These are phyloP conservation scores for Rhizopus sp. DNA, from an alignment of 371 early-diverging fungal genomes.

Conservation along the genomic window DNA sequence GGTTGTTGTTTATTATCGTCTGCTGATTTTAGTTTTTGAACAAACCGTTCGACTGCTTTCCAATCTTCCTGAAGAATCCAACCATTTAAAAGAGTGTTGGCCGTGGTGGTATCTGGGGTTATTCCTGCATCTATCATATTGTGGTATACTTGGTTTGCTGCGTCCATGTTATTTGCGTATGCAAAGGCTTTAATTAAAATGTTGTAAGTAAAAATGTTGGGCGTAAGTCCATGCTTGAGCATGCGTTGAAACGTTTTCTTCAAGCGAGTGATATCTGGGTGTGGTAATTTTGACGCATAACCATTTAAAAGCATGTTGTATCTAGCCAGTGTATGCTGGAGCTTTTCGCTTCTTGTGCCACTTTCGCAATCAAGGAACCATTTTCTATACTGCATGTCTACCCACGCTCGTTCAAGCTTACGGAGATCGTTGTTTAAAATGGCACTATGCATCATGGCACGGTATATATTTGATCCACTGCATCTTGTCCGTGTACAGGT, in stretches of 20 bases:
- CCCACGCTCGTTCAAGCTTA: conserved; percentile 32
- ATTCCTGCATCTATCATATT: conserved; percentile 26
- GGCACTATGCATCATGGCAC: conserved; percentile 39
- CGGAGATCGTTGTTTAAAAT: conserved; percentile 28
- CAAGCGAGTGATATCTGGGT: conserved; percentile 28
- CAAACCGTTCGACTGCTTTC: conserved; percentile 28
- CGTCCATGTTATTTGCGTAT: conserved; percentile 53
- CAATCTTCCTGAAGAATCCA: conserved; percentile 36
- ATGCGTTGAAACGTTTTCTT: conserved; percentile 29
- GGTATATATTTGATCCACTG: conserved; percentile 17
- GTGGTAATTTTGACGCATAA: conserved; percentile 55
- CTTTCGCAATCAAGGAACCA: conserved; percentile 8
- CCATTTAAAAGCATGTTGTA: conserved; percentile 78
- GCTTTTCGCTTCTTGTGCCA: conserved; percentile 2
- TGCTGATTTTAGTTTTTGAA: conserved; percentile 12
- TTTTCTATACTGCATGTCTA: conserved; percentile 32
- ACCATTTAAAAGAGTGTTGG: conserved; percentile 39
- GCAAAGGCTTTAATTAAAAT: conserved; percentile 78
- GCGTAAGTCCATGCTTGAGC: conserved; percentile 57
- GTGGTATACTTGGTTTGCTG: conserved; percentile 33
- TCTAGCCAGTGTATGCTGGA: conserved; percentile 58
- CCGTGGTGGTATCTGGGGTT: conserved; percentile 29
- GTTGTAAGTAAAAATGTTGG: conserved; percentile 77
- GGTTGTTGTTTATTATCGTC: not conserved
- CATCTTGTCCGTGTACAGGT: conserved; percentile 11